Evolutionary conservation across 31 red algal genomes (phyloP), one percentile per base, ranked within the genome.

Genomic region (Bonnemaisonia californica): DNA sequence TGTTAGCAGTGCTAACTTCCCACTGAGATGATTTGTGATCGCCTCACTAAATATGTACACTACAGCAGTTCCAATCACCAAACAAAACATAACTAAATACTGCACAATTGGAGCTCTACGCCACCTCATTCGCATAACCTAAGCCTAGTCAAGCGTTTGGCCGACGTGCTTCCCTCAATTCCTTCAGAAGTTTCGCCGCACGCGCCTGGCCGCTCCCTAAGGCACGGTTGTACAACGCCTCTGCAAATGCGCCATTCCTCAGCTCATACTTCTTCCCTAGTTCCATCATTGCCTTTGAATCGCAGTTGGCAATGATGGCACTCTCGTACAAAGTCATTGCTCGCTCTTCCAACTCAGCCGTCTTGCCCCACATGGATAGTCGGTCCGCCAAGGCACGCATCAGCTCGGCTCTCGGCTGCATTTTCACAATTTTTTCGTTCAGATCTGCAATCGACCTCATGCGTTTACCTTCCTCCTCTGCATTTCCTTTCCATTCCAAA

Each of bases 301-400:
- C 70, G 35, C 69, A 62, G 32, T 71, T 55, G 16, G 87, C 77
- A 35, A 90, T 38, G 58, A 90, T 90, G 19, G 87, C 87, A 45
- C 78, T 82, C 48, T 90, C 87, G 39, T 82, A 90, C 37, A 90
- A 63, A 36, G 66, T 21, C 27, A 70, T 90, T 48, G 87, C 87
- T 45, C 41, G 37, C 2, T 28, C 26, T 26, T 76, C 55, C 28
- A 82, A 69, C 4, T 32, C 41, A 41, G 58, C 39, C 33, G 87
- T 65, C 60, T 74, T 77, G 18, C 77, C 87, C 69, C 70, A 90
- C 39, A 58, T 82, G 4, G 70, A 76, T 27, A 90, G 61, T n/a
- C 56, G 55, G 47, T 90, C 54, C 22, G 76, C 87, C 9, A 90
- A 58, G 51, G 80, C 69, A 21, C 87, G 26, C 70, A 90, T 82